Evolutionary conservation across 345 rosid genomes (phyloP), one percentile per base, ranked within the genome.

Genomic region (Populus alba): DNA sequence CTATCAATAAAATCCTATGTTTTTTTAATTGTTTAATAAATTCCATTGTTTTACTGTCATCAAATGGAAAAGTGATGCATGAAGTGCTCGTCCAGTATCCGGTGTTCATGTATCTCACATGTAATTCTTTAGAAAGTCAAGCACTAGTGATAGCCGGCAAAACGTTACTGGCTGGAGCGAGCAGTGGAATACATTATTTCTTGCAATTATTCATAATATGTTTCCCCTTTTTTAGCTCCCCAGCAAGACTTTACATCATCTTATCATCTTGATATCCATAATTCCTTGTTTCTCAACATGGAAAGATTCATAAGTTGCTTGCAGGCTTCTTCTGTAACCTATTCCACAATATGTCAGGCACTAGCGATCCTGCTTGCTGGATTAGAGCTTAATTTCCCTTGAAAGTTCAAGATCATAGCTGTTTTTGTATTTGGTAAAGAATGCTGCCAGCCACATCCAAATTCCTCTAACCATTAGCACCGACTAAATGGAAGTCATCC

Each of bases 381-480:
- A 17, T 12, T 8, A 5, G n/a, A 8, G 8, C 23, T 23, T 31
- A 31, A 31, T 31, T 20, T 47, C 25, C 29, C 16, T 70, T 6
- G 59, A 43, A 27, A 71, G 11, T 72, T 55, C 68, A 39, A 38
- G 27, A 23, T 75, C 71, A 20, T 47, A 35, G 53, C 39, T 73
- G 27, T 66, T 51, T 35, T 71, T 68, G 8, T 65, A 70, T 63
- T 7, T 29, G 5, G 47, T 29, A 20, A 75, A 39, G 35, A 75
- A 25, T 7, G 83, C 11, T 5, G 37, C 38, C 17, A 75, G 17
- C 79, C 79, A 70, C 13, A 27, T 31, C 79, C 72, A 71, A 38
- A 80, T 61, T 27, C 68, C 79, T 75, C 68, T 76, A 1, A 68
- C 57, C 31, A 39, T 51, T 70, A 66, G 66, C 51, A 71, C 41